Conservation (phyloP, 2,329 filamentous ascomycete genomes). For the Incumbomyces lentus region DNA sequence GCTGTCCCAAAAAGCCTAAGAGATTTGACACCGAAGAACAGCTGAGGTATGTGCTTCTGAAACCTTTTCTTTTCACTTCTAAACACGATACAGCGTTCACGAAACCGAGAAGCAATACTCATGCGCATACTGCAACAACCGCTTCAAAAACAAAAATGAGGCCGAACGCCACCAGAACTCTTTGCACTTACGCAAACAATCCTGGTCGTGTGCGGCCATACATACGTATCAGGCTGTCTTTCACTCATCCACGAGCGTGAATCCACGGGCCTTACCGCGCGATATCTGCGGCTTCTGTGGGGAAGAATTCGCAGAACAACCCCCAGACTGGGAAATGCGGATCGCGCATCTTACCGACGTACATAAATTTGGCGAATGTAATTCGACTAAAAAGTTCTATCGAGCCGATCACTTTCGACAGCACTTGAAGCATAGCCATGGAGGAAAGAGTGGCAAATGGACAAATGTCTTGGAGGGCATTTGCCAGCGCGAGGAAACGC, state of each 20-base stretch:
- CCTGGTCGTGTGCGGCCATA: conserved; percentile 91
- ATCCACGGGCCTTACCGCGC: conserved; percentile 22
- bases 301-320: conserved; percentile 66
- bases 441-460: conserved; percentile 94
- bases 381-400: conserved; percentile 96
- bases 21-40: conserved; percentile 82
- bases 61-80: neutral
- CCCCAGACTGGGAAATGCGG: conserved; percentile 78
- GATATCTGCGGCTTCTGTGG: conserved; percentile 95
- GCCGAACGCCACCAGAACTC: conserved; percentile 94
- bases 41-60: conserved; percentile 50
- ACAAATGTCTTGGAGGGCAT: conserved; percentile 96
- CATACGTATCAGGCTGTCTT: conserved; percentile 68
- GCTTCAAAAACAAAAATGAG: conserved; percentile 99
- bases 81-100: conserved; percentile 51
- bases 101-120: conserved; percentile 95
- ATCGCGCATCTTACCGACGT: conserved; percentile 78
- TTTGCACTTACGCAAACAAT: conserved; percentile 80
- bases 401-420: conserved; percentile 96
- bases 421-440: conserved; percentile 95
- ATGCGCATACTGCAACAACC: conserved; percentile 82
- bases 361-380: conserved; percentile 97
- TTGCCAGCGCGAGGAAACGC: conserved; percentile 81
- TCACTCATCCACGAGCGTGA: conserved; percentile 57
- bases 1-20: conserved; percentile 93